Conservation (phyloP, 139 green algal species). For the Picochlorum sp. region DNA sequence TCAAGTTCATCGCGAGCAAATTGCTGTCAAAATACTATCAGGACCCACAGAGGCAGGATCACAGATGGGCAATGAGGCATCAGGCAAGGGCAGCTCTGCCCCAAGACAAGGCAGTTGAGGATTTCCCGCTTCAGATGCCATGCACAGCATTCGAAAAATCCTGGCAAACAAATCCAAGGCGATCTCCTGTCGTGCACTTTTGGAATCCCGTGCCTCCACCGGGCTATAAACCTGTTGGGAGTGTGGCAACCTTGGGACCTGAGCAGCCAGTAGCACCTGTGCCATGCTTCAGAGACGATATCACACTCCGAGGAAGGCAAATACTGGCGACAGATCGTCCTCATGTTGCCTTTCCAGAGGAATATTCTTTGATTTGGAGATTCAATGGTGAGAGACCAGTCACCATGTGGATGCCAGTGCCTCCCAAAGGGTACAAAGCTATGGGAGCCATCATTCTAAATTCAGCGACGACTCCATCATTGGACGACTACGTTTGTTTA, state of each 20-base stretch:
- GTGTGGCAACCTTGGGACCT: constrained; percentile 52
- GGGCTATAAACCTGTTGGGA: constrained; percentile 59
- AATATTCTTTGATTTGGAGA: constrained; percentile 69
- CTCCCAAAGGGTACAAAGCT: constrained; percentile 55
- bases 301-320: constrained; percentile 5
- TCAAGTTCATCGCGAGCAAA: constrained; percentile 41
- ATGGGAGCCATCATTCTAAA: constrained; percentile 62
- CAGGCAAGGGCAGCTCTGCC: constrained; percentile 9
- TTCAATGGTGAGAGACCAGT: constrained; percentile 42
- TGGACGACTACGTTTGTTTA: constrained; percentile 47
- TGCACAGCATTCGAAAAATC: constrained; percentile 41
- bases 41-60: constrained; percentile 22
- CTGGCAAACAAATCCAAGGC: constrained; percentile 39
- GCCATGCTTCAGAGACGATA: constrained; percentile 51
- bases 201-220: constrained; percentile 50
- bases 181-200: constrained; percentile 41
- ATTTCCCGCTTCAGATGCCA: constrained; percentile 42
- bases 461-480: constrained; percentile 46
- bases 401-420: constrained; percentile 68
- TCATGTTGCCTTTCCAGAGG: constrained; percentile 24
- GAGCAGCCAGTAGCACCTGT: constrained; percentile 57
- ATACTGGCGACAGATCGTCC: not conserved
- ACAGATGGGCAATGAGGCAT: constrained; percentile 23
- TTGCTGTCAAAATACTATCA: constrained; percentile 37
- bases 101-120: not conserved